phyloP scores from a whole-genome alignment of 257 asterid species.

The Craterostigma plantagineum region DNA sequence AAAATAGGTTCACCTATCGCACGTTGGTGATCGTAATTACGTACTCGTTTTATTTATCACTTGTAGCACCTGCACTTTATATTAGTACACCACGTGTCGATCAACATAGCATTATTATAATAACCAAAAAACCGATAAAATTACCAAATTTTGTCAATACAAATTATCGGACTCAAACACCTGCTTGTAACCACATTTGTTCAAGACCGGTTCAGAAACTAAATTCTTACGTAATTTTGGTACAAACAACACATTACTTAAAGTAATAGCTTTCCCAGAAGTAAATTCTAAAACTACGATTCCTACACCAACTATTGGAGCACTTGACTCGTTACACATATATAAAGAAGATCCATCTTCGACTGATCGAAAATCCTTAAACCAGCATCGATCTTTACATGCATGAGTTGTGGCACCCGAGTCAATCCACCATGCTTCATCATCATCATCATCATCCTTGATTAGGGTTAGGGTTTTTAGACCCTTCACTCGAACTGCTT shows the following conservation, averaged over 20 bases:
- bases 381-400: background rate
- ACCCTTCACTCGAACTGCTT: too few species aligned
- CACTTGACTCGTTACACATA: background rate
- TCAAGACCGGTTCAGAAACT: background rate
- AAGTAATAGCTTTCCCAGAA: background rate
- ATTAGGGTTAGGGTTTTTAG: background rate
- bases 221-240: background rate
- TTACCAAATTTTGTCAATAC: too few species aligned
- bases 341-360: background rate
- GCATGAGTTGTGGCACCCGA: background rate
- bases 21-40: too few species aligned
- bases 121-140: too few species aligned
- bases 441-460: background rate
- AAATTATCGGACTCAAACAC: background rate
- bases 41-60: too few species aligned
- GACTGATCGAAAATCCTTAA: background rate
- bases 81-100: too few species aligned
- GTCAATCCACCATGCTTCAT: conserved; percentile 1
- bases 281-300: background rate
- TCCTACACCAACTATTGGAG: too few species aligned
- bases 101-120: too few species aligned
- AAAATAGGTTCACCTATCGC: too few species aligned
- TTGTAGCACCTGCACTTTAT: too few species aligned
- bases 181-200: background rate
- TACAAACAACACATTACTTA: background rate